Conservation (phyloP, 345 rosid species). For the Eucalyptus curtisii region DNA sequence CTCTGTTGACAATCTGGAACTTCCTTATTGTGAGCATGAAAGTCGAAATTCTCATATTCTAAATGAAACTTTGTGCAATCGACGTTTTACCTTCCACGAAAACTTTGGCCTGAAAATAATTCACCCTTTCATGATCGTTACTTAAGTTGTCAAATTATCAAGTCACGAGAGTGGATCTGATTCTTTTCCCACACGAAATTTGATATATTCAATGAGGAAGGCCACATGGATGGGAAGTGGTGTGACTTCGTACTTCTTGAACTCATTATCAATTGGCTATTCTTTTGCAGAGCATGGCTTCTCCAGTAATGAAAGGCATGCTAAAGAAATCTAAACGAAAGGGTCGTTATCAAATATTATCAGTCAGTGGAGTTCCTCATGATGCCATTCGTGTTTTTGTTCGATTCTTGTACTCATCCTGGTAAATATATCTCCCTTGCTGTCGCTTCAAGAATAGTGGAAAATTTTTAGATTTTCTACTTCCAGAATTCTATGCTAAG, state of each 20-base stretch:
- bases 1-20: not conserved
- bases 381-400: conserved; percentile 67
- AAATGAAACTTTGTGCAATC: not conserved
- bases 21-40: not conserved
- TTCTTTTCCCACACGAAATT: not conserved
- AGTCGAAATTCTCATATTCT: not conserved
- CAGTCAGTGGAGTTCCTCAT: conserved; percentile 60
- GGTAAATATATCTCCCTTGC: conserved; percentile 20
- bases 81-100: not conserved
- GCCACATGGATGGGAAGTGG: not conserved
- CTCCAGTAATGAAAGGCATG: conserved; percentile 67
- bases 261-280: not conserved
- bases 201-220: not conserved
- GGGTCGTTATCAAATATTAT: conserved; percentile 31
- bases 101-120: not conserved
- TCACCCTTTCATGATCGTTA: not conserved
- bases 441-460: not conserved
- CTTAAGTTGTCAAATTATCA: not conserved
- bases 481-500: not conserved
- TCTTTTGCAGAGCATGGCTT: conserved; percentile 62
- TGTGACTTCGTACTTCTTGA: not conserved
- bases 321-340: conserved; percentile 42
- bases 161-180: not conserved
- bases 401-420: conserved; percentile 71
- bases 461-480: not conserved